Conservation (phyloP, 139 green algal genomes). For the Coccomyxa sp. region DNA sequence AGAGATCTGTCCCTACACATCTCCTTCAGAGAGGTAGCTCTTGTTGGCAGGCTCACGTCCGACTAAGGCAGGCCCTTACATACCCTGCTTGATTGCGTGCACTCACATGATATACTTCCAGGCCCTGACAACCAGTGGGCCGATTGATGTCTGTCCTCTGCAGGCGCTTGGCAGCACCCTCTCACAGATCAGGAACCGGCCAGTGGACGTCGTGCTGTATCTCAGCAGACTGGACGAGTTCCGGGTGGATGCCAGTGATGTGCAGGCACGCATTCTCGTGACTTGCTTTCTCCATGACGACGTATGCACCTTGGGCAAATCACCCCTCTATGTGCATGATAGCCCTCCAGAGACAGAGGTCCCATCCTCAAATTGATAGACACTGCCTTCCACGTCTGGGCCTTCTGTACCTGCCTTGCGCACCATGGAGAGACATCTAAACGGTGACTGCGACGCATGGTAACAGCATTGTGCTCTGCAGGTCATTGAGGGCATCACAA, state of each 20-base stretch:
- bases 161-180: slow-evolving; percentile 29
- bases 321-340: no score
- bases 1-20: no score
- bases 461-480: slow-evolving; percentile 18
- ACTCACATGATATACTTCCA: no score
- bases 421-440: neutral
- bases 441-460: neutral
- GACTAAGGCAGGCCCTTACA: no score
- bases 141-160: neutral
- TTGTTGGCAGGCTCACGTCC: no score
- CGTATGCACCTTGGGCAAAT: neutral
- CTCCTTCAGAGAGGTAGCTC: no score
- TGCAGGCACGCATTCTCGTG: slow-evolving; percentile 17
- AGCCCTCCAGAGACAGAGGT: no score
- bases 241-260: slow-evolving; percentile 46
- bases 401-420: no score
- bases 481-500: slow-evolving; percentile 38
- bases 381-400: no score
- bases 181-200: slow-evolving; percentile 11
- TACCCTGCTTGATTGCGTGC: no score
- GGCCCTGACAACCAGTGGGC: neutral
- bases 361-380: no score
- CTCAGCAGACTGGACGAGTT: slow-evolving; percentile 71
- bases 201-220: slow-evolving; percentile 66
- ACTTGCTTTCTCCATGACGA: neutral